phyloP scores from a whole-genome alignment of 768 basidiomycete species.

The Chlorophyllum brunneum region DNA sequence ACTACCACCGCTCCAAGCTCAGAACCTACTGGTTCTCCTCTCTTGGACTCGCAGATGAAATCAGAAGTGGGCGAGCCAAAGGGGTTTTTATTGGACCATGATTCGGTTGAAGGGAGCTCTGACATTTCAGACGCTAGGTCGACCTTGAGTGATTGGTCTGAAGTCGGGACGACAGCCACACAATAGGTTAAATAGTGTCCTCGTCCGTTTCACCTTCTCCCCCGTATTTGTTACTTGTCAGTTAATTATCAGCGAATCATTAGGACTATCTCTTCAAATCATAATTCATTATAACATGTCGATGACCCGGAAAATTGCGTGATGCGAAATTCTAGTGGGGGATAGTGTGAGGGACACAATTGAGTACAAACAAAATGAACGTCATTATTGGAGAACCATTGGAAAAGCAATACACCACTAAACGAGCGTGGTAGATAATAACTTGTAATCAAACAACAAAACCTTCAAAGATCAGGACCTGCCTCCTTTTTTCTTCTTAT shows the following conservation, averaged over 20 bases:
- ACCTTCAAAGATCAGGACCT: constrained; percentile 35
- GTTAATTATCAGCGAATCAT: too few species aligned
- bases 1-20: too few species aligned
- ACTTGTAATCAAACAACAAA: neutral
- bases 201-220: neutral
- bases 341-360: too few species aligned
- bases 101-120: neutral
- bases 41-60: too few species aligned
- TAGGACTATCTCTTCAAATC: too few species aligned
- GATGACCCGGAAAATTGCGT: too few species aligned
- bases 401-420: constrained; percentile 2
- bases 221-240: neutral
- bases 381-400: neutral
- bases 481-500: constrained; percentile 91
- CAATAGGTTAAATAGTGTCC: neutral
- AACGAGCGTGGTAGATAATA: constrained; percentile 10
- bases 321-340: too few species aligned
- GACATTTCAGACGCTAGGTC: constrained; percentile 2
- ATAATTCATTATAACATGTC: too few species aligned
- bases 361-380: neutral
- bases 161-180: neutral
- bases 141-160: constrained; percentile 6
- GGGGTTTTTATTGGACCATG: constrained; percentile 1
- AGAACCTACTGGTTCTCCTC: too few species aligned
- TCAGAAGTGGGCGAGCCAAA: neutral